A percentile compares a stretch with the other conserved stretches of the same genome.
Conservation (phyloP, 768 basidiomycete species). For the Panellus pusillus region DNA sequence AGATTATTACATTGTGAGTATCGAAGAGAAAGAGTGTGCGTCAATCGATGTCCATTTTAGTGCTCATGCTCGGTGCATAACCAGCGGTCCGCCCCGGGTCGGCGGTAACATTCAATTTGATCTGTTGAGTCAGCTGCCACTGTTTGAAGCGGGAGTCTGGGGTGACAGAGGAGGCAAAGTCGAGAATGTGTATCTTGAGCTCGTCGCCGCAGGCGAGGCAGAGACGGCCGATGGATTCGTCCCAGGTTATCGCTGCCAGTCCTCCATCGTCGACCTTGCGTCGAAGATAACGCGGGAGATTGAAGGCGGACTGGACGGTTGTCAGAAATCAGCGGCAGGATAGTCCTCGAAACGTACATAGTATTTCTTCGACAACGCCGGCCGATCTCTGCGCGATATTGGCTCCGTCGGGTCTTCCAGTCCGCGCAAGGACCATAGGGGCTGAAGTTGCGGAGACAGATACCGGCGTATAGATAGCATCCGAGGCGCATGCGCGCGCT, state of each 20-base stretch:
- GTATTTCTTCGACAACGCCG: slow-evolving; percentile 18
- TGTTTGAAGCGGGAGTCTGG: slow-evolving; percentile 30
- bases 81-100: not conserved
- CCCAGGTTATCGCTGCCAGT: slow-evolving; percentile 59
- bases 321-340: not conserved
- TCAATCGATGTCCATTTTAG: slow-evolving; percentile 7
- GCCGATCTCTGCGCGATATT: slow-evolving; percentile 19
- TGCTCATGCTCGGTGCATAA: not conserved
- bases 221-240: slow-evolving; percentile 62
- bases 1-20: not conserved
- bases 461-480: slow-evolving; percentile 22
- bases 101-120: slow-evolving; percentile 27
- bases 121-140: slow-evolving; percentile 34
- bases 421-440: slow-evolving; percentile 14
- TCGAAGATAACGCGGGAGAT: slow-evolving; percentile 41
- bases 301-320: slow-evolving; percentile 26
- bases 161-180: slow-evolving; percentile 38
- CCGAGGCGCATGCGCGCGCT: slow-evolving; percentile 32
- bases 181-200: slow-evolving; percentile 44
- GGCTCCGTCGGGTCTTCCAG: slow-evolving; percentile 19
- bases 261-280: slow-evolving; percentile 33
- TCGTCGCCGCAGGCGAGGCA: slow-evolving; percentile 48
- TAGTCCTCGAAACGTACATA: slow-evolving; percentile 9
- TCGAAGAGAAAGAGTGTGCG: not conserved
- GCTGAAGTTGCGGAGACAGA: slow-evolving; percentile 18